Evolutionary conservation across 768 basidiomycete species (phyloP).

Genomic region (Boletellus ananiceps): DNA sequence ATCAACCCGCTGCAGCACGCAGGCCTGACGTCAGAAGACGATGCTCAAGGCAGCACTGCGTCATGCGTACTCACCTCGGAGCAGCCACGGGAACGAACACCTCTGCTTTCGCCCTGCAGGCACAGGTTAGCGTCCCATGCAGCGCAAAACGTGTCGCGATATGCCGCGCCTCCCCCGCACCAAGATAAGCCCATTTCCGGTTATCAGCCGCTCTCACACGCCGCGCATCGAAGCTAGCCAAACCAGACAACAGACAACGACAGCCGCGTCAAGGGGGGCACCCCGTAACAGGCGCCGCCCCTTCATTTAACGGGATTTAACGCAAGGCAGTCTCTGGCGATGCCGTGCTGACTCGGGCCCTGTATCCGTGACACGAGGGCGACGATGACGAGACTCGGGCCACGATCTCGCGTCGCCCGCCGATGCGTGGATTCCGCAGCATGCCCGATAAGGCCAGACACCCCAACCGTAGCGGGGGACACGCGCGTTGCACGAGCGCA

Average conservation of each 20-base stretch:
- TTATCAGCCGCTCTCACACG: no score
- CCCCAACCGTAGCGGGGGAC: neutral
- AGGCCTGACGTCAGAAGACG: slow-evolving; percentile 26
- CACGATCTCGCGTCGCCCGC: neutral
- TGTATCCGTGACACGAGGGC: no score
- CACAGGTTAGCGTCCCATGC: slow-evolving; percentile 14
- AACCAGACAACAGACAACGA: neutral
- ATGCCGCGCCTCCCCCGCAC: slow-evolving; percentile 6
- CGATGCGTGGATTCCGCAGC: neutral
- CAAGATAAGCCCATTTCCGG: neutral
- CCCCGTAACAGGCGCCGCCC: slow-evolving; percentile 10
- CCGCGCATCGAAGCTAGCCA: slow-evolving; percentile 9
- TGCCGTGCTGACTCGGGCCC: no score
- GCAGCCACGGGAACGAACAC: slow-evolving; percentile 83
- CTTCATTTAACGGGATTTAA: slow-evolving; percentile 3
- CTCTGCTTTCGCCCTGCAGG: slow-evolving; percentile 64
- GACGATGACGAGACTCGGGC: neutral
- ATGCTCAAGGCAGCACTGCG: slow-evolving; percentile 10
- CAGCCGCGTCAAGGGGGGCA: neutral
- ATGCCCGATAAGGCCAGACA: slow-evolving; percentile 2
- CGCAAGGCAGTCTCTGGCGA: no score
- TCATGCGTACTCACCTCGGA: slow-evolving; percentile 60
- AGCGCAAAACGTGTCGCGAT: slow-evolving; percentile 6
- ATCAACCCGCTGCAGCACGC: slow-evolving; percentile 49
- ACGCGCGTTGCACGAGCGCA: neutral